A percentile compares a stretch with the other conserved stretches of the same genome.
Evolutionary conservation across 2,329 filamentous ascomycete genomes (phyloP).

Genomic region (Colletotrichum musae): DNA sequence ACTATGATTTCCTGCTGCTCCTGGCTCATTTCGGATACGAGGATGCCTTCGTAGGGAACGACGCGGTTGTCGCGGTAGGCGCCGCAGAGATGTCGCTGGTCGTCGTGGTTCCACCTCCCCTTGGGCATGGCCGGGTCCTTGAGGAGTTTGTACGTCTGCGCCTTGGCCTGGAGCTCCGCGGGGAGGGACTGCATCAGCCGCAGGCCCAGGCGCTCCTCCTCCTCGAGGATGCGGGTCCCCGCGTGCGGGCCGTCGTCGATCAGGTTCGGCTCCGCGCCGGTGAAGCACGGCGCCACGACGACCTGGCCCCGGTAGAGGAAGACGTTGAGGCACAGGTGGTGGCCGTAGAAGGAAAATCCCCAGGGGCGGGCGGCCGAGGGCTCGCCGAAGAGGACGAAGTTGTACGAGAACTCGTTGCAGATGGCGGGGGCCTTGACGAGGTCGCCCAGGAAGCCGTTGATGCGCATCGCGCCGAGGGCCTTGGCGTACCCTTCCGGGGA

Average conservation of each 20-base stretch:
- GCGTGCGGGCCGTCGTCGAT: constrained; percentile 75
- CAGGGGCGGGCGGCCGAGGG: constrained; percentile 72
- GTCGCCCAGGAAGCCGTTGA: constrained; percentile 82
- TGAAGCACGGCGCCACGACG: constrained; percentile 81
- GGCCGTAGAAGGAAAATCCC: constrained; percentile 84
- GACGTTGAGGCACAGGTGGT: constrained; percentile 83
- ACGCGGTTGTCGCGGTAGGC: constrained; percentile 84
- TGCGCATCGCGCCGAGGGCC: constrained; percentile 77
- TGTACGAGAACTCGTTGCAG: constrained; percentile 84
- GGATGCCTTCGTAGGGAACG: constrained; percentile 80
- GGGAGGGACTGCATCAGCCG: constrained; percentile 77
- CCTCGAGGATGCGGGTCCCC: constrained; percentile 76
- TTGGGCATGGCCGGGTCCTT: constrained; percentile 76
- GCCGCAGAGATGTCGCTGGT: constrained; percentile 83
- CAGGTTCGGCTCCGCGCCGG: constrained; percentile 83
- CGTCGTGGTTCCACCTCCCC: constrained; percentile 84
- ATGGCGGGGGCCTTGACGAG: constrained; percentile 73
- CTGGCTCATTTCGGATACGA: constrained; percentile 62
- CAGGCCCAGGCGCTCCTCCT: constrained; percentile 76
- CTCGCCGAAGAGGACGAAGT: constrained; percentile 78
- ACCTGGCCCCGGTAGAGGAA: constrained; percentile 75
- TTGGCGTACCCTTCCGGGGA: constrained; percentile 81
- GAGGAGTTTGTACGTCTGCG: constrained; percentile 72
- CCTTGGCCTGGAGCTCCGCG: constrained; percentile 59
- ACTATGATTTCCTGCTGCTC: constrained; percentile 69